Evolutionary conservation across 805 yeast species (phyloP).

Genomic region (Lipomyces sp.): DNA sequence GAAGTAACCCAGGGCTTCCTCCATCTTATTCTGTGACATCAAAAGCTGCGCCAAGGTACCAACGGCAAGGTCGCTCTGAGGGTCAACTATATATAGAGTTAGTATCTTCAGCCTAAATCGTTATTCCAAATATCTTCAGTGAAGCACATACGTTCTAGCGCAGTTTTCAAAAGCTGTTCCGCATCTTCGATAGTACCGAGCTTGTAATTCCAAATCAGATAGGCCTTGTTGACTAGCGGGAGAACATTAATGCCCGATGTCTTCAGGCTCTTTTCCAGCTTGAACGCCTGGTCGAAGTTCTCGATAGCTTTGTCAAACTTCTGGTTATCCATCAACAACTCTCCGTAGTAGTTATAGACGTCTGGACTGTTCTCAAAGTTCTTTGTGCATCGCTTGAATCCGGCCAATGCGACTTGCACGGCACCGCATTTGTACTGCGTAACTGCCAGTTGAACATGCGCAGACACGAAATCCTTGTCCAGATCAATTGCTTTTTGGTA

Average conservation of each 20-base stretch:
- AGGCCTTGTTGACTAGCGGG: constrained; percentile 87
- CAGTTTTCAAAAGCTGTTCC: constrained; percentile 62
- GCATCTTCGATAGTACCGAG: constrained; percentile 54
- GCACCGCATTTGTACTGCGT: constrained; percentile 60
- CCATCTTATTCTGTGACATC: constrained; percentile 76
- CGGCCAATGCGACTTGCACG: constrained; percentile 23
- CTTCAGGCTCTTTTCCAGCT: constrained; percentile 53
- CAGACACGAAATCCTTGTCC: constrained; percentile 72
- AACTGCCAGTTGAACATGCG: constrained; percentile 91
- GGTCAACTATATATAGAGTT: constrained; percentile 51
- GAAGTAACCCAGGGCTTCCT: constrained; percentile 76
- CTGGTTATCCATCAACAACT: constrained; percentile 78
- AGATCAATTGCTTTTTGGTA: constrained; percentile 72
- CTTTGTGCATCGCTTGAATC: constrained; percentile 41
- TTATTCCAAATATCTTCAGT: background rate
- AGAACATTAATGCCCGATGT: constrained; percentile 70
- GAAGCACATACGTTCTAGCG: constrained; percentile 50
- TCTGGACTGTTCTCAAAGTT: constrained; percentile 85
- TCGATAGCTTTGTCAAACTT: constrained; percentile 68
- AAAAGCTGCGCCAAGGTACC: constrained; percentile 88
- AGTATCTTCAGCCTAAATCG: background rate
- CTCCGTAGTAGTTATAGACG: constrained; percentile 94
- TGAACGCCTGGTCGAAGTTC: constrained; percentile 82
- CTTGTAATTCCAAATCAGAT: constrained; percentile 43
- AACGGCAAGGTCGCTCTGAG: constrained; percentile 83